Evolutionary conservation across 108 stramenopile species (phyloP), one percentile per base, ranked within the genome.

Genomic region (Cyclotella atomus): DNA sequence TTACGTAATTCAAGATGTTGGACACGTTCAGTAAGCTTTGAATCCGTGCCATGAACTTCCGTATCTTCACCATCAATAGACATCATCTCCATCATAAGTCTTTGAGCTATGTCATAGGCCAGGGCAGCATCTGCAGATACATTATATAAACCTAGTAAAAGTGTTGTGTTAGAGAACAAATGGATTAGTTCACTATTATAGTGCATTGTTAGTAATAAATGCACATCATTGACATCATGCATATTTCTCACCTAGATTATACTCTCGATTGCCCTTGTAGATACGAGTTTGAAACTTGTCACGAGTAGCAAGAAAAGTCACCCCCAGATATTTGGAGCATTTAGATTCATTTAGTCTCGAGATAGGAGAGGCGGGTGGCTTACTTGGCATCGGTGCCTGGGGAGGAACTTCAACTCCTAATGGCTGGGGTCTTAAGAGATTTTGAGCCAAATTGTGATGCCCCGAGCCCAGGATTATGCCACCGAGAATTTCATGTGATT

Each of bases 191-290:
- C n/a, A n/a, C n/a, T n/a, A n/a, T n/a, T n/a, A n/a, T n/a, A n/a
- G n/a, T n/a, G n/a, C n/a, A n/a, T n/a, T n/a, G n/a, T n/a, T n/a
- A n/a, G n/a, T n/a, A n/a, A n/a, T n/a, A n/a, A n/a, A n/a, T n/a
- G n/a, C n/a, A n/a, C n/a, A n/a, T n/a, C n/a, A n/a, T n/a, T n/a
- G n/a, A n/a, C n/a, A n/a, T n/a, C n/a, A n/a, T n/a, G n/a, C n/a
- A n/a, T n/a, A n/a, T n/a, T n/a, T n/a, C n/a, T n/a, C n/a, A n/a
- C n/a, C n/a, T n/a, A n/a, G n/a, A 43, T 76, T 76, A 35, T 62
- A 76, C 36, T 76, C 75, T 36, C 67, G 47, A 61, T 68, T 76
- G 17, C 75, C 75, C 62, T 68, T 75, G 66, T 76, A 76, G 17
- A 76, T 69, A 8, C 75, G 59, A 30, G 75, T 61, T 38, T 76